Conservation (phyloP, 495 filamentous ascomycete genomes). For the Penicillium coffeae region DNA sequence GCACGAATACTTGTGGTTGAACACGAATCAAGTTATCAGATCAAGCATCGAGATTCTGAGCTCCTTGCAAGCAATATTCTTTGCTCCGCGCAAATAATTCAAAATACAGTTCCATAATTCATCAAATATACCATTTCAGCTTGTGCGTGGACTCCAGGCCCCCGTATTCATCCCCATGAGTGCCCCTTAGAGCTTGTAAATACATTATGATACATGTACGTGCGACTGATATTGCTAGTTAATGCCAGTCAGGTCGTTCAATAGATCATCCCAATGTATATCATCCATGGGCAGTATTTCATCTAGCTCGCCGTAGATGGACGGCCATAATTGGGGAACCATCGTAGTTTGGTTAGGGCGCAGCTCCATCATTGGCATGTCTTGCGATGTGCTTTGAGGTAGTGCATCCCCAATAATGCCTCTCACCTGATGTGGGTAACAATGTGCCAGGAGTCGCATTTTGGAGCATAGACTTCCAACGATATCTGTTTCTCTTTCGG, state of each 20-base stretch:
- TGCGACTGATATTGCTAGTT: conserved; percentile 3
- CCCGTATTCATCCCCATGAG: no score
- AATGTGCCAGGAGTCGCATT: conserved; percentile 11
- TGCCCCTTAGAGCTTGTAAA: no score
- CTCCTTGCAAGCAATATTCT: no score
- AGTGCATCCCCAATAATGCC: conserved; percentile 3
- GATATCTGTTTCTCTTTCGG: conserved; percentile 14
- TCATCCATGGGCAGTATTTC: conserved; percentile 21
- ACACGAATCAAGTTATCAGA: no score
- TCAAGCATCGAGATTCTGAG: no score
- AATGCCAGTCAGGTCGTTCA: conserved; percentile 13
- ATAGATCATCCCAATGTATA: conserved; percentile 20
- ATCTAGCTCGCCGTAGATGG: conserved; percentile 17
- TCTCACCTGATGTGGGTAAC: conserved; percentile 19
- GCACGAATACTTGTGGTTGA: no score
- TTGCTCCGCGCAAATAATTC: no score
- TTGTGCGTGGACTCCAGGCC: no score
- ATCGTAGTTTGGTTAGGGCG: conserved; percentile 1
- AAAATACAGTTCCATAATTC: no score
- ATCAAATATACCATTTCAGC: no score
- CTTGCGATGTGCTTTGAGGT: conserved; percentile 1
- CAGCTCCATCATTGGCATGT: conserved; percentile 4
- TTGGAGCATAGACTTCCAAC: conserved; percentile 17
- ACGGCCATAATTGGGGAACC: conserved; percentile 12
- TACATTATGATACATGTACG: no score